Base-by-base conservation (phyloP, 176 grass and related monocot species). In the Tillandsia fasciculata region DNA sequence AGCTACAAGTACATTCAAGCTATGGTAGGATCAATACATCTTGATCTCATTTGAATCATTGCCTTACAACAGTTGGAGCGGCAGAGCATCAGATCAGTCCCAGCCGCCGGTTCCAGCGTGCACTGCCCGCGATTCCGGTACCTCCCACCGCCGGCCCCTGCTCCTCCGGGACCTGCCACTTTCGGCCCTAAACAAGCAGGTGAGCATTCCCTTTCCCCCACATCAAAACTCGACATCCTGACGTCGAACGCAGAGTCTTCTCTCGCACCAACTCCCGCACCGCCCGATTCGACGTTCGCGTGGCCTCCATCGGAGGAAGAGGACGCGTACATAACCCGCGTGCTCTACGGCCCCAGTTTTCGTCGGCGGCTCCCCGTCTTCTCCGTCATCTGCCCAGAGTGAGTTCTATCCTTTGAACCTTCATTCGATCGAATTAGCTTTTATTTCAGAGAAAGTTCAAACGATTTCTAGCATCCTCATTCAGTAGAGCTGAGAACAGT, bases 301-400 rank as follows among this genome's bases (percentile, higher is more conserved):
- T 47, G 72, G 76, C 28, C 72, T 17, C 65, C 27, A 59, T 59
- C 26, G 0, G 11, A 63, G 47, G 66, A 63, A 20, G 69, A 80
- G 1, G 69, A 80, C 9, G 14, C 65, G 11, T 13, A 47, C 23
- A 72, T 83, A 64, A 65, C 12, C 9, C 5, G 73, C 68, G 73
- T 64, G 49, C 81, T 87, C 6, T 83, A 87, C 28, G 65, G 64
- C 5, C 57, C 12, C 69, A 70, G 69, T 42, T 15, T 26, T 14
- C 65, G 23, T 10, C 53, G 11, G 51, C 72, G 81, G 77, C 77
- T 83, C 50, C 77, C 80, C 2, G 26, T 87, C 57, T 87, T 87
- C 76, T 70, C 2, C 26, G 65, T 66, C 0, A 87, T 87, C 69
- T 87, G 81, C 54, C 64, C 69, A 13, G 81, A 87, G 61, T 66